These are phyloP conservation scores for Pleurotus eryngii DNA, from an alignment of 768 basidiomycete genomes.

Conservation along the genomic window DNA sequence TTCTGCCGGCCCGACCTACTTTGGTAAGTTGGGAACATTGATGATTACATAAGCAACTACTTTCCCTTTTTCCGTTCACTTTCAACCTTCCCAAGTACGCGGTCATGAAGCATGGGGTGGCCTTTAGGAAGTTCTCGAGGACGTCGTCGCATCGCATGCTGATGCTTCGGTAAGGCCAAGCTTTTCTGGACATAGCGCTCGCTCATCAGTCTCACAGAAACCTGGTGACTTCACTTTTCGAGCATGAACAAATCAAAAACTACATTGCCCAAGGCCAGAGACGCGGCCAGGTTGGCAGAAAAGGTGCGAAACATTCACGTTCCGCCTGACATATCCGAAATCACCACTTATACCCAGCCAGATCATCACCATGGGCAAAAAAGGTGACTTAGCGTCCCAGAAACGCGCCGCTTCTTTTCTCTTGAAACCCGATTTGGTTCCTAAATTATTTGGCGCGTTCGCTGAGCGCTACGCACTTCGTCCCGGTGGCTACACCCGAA, in stretches of 20 bases:
- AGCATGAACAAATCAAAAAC: constrained; percentile 97
- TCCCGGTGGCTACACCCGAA: constrained; percentile 92
- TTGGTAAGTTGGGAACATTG: neutral
- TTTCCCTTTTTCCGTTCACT: neutral
- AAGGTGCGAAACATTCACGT: constrained; percentile 49
- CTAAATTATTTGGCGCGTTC: constrained; percentile 82
- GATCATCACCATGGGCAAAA: constrained; percentile 94
- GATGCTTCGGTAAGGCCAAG: constrained; percentile 75
- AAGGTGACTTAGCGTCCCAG: constrained; percentile 67
- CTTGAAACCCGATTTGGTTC: constrained; percentile 63
- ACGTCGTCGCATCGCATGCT: constrained; percentile 89
- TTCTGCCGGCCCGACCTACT: no score
- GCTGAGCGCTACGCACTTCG: constrained; percentile 77
- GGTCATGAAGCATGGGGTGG: constrained; percentile 90
- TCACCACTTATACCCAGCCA: constrained; percentile 22
- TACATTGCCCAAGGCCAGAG: constrained; percentile 92
- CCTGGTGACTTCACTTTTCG: constrained; percentile 88
- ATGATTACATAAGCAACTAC: neutral
- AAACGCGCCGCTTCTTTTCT: constrained; percentile 76
- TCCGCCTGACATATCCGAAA: constrained; percentile 4
- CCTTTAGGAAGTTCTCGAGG: constrained; percentile 89
- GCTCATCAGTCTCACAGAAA: constrained; percentile 51
- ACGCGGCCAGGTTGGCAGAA: constrained; percentile 87
- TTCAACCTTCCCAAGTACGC: neutral
- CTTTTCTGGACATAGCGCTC: neutral